phyloP scores from a whole-genome alignment of 306 rosid species.

The Aeschynomene evenia region DNA sequence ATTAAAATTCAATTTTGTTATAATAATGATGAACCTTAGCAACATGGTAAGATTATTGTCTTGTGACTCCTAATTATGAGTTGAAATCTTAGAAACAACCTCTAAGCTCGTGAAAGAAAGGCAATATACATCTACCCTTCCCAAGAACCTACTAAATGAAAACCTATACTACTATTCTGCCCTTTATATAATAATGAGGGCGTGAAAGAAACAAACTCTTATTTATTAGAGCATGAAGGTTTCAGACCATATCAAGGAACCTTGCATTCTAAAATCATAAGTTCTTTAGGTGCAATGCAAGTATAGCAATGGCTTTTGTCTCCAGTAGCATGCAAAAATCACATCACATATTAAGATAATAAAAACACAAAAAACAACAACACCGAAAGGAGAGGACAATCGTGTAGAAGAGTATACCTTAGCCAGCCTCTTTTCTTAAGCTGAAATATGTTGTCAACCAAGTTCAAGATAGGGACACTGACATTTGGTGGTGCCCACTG shows the following conservation, averaged over 20 bases:
- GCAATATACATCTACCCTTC: no score
- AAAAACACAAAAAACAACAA: slow-evolving; percentile 1
- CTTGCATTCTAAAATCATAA: neutral
- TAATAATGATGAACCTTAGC: no score
- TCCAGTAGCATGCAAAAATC: neutral
- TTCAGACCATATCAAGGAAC: neutral
- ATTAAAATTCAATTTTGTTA: neutral
- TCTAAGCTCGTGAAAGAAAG: no score
- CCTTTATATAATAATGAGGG: neutral
- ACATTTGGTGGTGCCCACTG: slow-evolving; percentile 99
- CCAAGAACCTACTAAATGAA: no score
- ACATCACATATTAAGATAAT: neutral
- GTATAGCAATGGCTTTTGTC: neutral
- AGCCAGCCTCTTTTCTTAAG: slow-evolving; percentile 99
- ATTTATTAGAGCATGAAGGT: neutral
- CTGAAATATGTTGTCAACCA: slow-evolving; percentile 97
- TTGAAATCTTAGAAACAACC: no score
- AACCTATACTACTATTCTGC: no score
- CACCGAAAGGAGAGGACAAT: slow-evolving; percentile 11
- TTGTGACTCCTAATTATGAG: no score
- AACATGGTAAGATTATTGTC: no score
- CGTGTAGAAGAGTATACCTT: slow-evolving; percentile 57
- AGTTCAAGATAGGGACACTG: slow-evolving; percentile 85
- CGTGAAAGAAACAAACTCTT: slow-evolving; percentile 19
- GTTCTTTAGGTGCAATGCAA: slow-evolving; percentile 5